Conservation (phyloP, 345 rosid species). For the Orychophragmus violaceus region DNA sequence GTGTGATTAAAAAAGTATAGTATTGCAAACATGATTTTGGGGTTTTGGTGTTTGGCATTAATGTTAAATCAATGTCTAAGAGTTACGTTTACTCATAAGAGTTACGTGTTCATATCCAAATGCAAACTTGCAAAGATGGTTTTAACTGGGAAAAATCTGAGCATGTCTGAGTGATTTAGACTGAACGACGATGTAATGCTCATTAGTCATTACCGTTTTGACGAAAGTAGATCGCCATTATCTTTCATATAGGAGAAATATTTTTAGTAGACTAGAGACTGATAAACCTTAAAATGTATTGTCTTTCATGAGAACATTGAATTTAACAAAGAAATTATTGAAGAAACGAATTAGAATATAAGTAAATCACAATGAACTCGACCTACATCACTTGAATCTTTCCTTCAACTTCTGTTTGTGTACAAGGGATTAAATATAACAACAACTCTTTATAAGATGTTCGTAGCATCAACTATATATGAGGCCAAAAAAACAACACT, state of each 20-base stretch:
- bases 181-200: too few relatives aligned
- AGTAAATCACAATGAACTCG: background rate
- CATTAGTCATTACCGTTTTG: too few relatives aligned
- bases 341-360: background rate
- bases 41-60: background rate
- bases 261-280: too few relatives aligned
- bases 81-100: conserved; percentile 19
- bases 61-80: background rate
- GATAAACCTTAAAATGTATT: background rate
- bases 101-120: conserved; percentile 11
- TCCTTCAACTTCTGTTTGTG: background rate
- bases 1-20: conserved; percentile 3
- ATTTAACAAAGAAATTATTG: background rate
- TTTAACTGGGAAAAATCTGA: too few relatives aligned
- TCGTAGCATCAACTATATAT: conserved; percentile 1
- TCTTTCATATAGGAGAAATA: too few relatives aligned
- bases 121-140: too few relatives aligned
- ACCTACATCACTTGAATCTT: background rate
- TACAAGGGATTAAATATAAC: background rate
- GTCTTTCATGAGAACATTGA: background rate
- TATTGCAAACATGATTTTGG: conserved; percentile 14
- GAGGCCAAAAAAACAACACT: conserved; percentile 12
- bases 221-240: background rate
- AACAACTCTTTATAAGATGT: conserved; percentile 1
- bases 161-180: too few relatives aligned